These are phyloP conservation scores for Tillandsia leiboldiana DNA, from an alignment of 176 grass and related monocot species.

Conservation along the genomic window DNA sequence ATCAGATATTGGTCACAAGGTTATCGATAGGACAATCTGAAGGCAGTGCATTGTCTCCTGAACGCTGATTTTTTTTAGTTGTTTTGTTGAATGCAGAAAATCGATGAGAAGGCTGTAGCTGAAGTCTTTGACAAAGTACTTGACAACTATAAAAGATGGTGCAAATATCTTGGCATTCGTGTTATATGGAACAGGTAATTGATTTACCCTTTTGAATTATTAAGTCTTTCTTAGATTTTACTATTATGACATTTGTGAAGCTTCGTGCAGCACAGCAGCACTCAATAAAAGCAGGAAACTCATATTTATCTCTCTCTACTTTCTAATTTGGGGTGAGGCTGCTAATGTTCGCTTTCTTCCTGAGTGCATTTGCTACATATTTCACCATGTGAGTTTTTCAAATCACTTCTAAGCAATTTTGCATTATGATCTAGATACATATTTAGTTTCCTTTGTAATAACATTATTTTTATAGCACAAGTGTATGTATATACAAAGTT, in stretches of 20 bases:
- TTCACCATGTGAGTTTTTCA: slow-evolving; percentile 76
- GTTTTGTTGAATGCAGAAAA: slow-evolving; percentile 54
- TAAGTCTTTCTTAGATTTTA: slow-evolving; percentile 14
- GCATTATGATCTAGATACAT: background rate
- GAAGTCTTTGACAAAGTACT: slow-evolving; percentile 85
- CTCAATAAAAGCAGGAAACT: slow-evolving; percentile 77
- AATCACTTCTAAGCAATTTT: background rate
- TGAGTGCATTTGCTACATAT: slow-evolving; percentile 96
- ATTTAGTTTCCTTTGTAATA: background rate
- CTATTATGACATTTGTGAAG: slow-evolving; percentile 6
- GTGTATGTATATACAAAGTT: too few relatives aligned
- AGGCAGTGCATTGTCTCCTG: background rate
- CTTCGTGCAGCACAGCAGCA: slow-evolving; percentile 48
- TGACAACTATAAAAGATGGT: slow-evolving; percentile 97
- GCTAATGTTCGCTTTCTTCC: slow-evolving; percentile 90
- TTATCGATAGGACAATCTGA: background rate
- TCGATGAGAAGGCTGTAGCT: slow-evolving; percentile 76
- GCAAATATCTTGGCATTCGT: slow-evolving; percentile 63
- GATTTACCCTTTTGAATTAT: slow-evolving; percentile 5
- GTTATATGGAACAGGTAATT: slow-evolving; percentile 80
- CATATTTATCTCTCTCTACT: slow-evolving; percentile 81
- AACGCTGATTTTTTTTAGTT: background rate
- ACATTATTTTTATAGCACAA: too few relatives aligned
- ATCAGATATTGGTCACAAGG: background rate
- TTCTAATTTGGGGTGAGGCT: slow-evolving; percentile 95